These are phyloP conservation scores for Chaetomium olivaceum DNA, from an alignment of 2,329 filamentous ascomycete species.

Conservation along the genomic window DNA sequence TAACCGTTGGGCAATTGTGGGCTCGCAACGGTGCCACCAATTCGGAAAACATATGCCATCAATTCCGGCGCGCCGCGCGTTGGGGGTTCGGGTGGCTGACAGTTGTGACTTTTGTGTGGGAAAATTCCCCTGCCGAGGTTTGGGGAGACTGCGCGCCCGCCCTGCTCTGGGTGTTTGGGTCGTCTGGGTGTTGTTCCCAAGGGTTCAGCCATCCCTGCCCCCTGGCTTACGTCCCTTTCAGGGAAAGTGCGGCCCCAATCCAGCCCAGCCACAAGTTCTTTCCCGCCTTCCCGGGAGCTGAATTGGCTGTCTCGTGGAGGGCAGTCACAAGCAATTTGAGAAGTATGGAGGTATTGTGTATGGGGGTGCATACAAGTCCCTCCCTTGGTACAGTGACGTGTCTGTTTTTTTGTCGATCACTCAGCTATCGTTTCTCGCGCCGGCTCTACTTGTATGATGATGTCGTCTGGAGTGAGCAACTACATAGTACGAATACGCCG, in stretches of 20 bases:
- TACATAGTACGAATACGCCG: neutral
- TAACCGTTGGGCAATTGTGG: slow-evolving; percentile 2
- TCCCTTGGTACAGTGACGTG: neutral
- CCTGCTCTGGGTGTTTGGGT: neutral
- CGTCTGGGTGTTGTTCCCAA: neutral
- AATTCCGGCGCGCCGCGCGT: slow-evolving; percentile 18
- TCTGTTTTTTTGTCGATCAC: neutral
- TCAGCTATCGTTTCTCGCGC: neutral
- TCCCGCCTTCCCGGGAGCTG: neutral
- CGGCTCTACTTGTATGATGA: neutral
- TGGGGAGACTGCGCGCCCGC: neutral
- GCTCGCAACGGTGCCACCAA: slow-evolving; percentile 1
- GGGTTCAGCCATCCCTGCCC: slow-evolving; percentile 18
- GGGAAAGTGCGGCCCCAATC: slow-evolving; percentile 21
- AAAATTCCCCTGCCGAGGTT: neutral
- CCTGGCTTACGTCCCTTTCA: slow-evolving; percentile 21
- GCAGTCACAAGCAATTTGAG: neutral
- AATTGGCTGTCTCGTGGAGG: neutral
- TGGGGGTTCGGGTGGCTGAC: neutral
- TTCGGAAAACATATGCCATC: slow-evolving; percentile 5
- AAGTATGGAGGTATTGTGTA: neutral
- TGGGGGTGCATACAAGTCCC: neutral
- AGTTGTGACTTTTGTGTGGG: neutral
- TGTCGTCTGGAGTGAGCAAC: neutral
- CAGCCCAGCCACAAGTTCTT: neutral